A percentile compares a stretch with the other conserved stretches of the same genome.
These are phyloP conservation scores for Apiospora hydei DNA, from an alignment of 2,329 filamentous ascomycete species.

Conservation along the genomic window DNA sequence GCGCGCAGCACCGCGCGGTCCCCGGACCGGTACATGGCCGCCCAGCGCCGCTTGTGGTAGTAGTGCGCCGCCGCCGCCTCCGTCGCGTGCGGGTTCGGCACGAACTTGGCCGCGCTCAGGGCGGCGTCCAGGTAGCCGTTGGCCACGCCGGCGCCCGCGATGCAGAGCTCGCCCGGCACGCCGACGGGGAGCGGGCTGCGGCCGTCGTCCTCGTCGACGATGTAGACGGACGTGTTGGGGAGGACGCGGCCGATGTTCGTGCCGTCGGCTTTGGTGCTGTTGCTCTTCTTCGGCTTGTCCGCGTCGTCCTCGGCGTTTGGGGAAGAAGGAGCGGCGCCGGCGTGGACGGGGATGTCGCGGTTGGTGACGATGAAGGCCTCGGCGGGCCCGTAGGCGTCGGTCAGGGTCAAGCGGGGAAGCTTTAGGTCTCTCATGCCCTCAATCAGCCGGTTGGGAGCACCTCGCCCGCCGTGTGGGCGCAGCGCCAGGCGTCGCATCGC, in stretches of 20 bases:
- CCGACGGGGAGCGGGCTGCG: conserved; percentile 36
- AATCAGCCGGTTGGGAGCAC: neutral
- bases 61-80: no score
- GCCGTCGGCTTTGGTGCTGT: no score
- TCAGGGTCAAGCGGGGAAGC: conserved; percentile 5
- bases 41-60: neutral
- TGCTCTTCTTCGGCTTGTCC: no score
- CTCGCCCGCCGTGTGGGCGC: neutral
- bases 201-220: neutral
- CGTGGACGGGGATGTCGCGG: neutral
- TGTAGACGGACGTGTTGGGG: conserved; percentile 32
- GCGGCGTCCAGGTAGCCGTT: neutral
- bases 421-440: neutral
- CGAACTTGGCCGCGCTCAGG: no score
- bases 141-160: conserved; percentile 15
- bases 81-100: no score
- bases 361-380: neutral
- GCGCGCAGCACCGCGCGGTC: conserved; percentile 36
- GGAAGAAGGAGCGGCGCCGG: no score
- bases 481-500: neutral
- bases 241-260: neutral
- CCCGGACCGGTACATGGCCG: conserved; percentile 30
- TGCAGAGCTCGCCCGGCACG: conserved; percentile 8
- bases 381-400: conserved; percentile 3
- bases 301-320: no score